Evolutionary conservation across 2,329 filamentous ascomycete species (phyloP), one percentile per base, ranked within the genome.

Genomic region (Alternaria atra): DNA sequence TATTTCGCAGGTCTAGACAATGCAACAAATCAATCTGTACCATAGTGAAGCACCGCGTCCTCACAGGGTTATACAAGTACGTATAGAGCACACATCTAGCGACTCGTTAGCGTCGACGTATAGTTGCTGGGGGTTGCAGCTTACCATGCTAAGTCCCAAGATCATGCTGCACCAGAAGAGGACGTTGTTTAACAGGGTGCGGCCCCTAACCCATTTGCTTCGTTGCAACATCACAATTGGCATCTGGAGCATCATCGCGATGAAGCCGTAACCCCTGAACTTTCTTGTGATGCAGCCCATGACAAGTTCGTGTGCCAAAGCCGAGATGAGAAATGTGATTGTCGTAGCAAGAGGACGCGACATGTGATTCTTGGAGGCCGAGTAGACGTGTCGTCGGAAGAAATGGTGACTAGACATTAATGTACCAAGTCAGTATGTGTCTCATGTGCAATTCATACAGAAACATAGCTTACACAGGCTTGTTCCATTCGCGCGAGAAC

Each of bases 261-360:
- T 74, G 76, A 97, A 97, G 9, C 94, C 95, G 75, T 98, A 99
- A 12, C 95, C 95, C 37, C 95, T 84, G 46, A 98, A 84, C 82
- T 99, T 98, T 84, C 97, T 94, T 27, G 94, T 97, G 77, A 99
- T 98, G 78, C 94, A 98, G 7, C 91, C 93, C 91, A 99, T 97
- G 72, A 99, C 92, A 58, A 99, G 86, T 80, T 99, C 95, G 76
- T 98, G 95, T 15, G 93, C 93, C 23, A 97, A 76, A 35, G 95
- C 92, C 60, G 90, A 94, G 72, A 98, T 91, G 58, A 98, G 81
- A 75, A 99, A 98, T 0, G 95, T 98, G 68, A 97, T 91, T 63
- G 93, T 81, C 27, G 94, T 98, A 27, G 95, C 94, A 58, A 90
- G 84, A 15, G 86, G 85, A 58, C 89, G 88, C 20, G 92, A 94